phyloP scores from a whole-genome alignment of 2,329 filamentous ascomycete species.

The Botrytis medusae region DNA sequence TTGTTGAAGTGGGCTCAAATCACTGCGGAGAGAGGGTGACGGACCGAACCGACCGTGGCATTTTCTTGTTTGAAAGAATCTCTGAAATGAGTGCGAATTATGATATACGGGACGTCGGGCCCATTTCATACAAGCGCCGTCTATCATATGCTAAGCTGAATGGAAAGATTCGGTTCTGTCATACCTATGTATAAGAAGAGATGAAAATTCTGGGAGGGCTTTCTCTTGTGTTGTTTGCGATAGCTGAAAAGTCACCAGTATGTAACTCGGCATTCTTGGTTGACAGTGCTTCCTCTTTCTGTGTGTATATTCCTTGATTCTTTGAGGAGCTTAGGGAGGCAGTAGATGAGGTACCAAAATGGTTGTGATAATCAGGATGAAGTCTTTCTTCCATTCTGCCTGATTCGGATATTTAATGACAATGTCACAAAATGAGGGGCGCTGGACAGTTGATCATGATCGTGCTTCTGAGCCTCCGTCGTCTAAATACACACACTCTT shows the following conservation, averaged over 20 bases:
- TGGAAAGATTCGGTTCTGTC: neutral
- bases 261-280: neutral
- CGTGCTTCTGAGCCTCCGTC: neutral
- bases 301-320: neutral
- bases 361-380: neutral
- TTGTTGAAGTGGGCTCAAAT: neutral
- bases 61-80: neutral
- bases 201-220: neutral
- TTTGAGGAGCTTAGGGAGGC: neutral
- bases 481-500: neutral
- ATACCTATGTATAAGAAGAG: neutral
- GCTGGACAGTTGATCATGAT: neutral
- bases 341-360: neutral
- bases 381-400: neutral
- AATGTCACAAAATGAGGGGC: neutral
- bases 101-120: neutral
- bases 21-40: neutral
- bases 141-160: neutral
- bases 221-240: neutral
- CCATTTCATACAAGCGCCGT: neutral
- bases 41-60: constrained; percentile 18
- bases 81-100: neutral
- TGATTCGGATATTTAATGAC: neutral
- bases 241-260: neutral
- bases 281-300: neutral